Evolutionary conservation across 768 basidiomycete species (phyloP), one percentile per base, ranked within the genome.

Genomic region (Lactifluus piperatus): DNA sequence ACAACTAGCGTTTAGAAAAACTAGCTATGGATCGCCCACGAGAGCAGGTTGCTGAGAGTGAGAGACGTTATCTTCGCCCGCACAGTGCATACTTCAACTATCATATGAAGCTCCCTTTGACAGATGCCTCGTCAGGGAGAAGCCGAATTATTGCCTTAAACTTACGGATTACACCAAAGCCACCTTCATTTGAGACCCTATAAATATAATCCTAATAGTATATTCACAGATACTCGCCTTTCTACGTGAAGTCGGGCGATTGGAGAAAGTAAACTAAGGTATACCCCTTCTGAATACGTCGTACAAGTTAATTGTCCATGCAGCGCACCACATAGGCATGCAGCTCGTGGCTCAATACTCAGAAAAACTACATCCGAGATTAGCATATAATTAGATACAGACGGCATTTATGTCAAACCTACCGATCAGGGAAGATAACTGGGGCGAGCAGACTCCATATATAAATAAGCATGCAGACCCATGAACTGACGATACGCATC

Each of bases 401-500:
- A 26, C 5, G 0, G 13, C 29, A 46, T 10, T 22, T 13, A 13
- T 27, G 24, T 41, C 41, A 44, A 18, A 70, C 85, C 71, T 71
- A 92, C 84, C 93, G 77, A 66, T 95, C 94, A 18, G 94, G 94
- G 78, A 94, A 75, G n/a, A 95, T 51, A 41, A 91, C 85, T 0
- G 94, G 94, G 8, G 91, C 94, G 51, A 95, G 66, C 32, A 95
- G 73, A 65, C 88, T 93, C 92, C 91, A 94, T 30, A 81, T 81
- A 68, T 91, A 95, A 60, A 93, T 72, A 43, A 85, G 56, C 73
- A 92, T 86, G 71, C 92, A 97, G 26, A 95, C 80, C 95, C 95
- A 99, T 63, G 90, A 90, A 30, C 91, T 94, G 47, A 98, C 89
- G 32, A 98, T 82, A 4, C 97, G 79, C 91, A 97, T 97, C 97